Evolutionary conservation across 2,329 filamentous ascomycete genomes (phyloP).

Genomic region (Aspergillus versicolor): DNA sequence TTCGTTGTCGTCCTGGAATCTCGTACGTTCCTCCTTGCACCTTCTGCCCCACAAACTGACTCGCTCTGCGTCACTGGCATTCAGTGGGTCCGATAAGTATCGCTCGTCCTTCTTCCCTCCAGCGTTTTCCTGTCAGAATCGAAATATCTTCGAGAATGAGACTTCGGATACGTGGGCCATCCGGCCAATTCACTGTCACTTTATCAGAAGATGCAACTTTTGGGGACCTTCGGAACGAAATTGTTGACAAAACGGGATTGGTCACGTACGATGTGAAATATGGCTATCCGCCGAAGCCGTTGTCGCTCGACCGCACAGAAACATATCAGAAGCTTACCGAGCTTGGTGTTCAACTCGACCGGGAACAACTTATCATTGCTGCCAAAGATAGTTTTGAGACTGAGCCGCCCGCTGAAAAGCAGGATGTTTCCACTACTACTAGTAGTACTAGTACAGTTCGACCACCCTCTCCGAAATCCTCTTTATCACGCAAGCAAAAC

Average conservation of each 20-base stretch:
- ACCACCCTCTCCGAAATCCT: slow-evolving; percentile 20
- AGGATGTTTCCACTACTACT: slow-evolving; percentile 12
- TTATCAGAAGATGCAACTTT: slow-evolving; percentile 64
- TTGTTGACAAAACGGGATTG: slow-evolving; percentile 63
- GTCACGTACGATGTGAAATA: slow-evolving; percentile 73
- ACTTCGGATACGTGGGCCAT: slow-evolving; percentile 72
- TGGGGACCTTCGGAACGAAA: slow-evolving; percentile 39
- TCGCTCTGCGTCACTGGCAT: neutral
- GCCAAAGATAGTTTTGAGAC: slow-evolving; percentile 38
- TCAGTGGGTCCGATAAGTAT: neutral
- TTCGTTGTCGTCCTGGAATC: too few species aligned
- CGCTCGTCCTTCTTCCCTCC: neutral
- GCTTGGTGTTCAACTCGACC: slow-evolving; percentile 62
- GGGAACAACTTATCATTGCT: slow-evolving; percentile 67
- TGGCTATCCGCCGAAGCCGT: slow-evolving; percentile 70
- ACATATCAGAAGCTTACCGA: slow-evolving; percentile 52
- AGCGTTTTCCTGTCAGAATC: neutral
- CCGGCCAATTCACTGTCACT: slow-evolving; percentile 68
- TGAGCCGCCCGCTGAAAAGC: slow-evolving; percentile 4
- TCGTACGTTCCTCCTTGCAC: neutral
- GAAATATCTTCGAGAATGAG: slow-evolving; percentile 55
- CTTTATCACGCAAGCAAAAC: slow-evolving; percentile 45
- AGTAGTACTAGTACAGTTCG: slow-evolving; percentile 11
- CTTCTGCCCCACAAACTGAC: neutral
- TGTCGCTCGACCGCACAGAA: slow-evolving; percentile 60